A percentile compares a stretch with the other conserved stretches of the same genome.
Evolutionary conservation across 2,329 filamentous ascomycete species (phyloP).

Genomic region (Ophiostoma quercus): DNA sequence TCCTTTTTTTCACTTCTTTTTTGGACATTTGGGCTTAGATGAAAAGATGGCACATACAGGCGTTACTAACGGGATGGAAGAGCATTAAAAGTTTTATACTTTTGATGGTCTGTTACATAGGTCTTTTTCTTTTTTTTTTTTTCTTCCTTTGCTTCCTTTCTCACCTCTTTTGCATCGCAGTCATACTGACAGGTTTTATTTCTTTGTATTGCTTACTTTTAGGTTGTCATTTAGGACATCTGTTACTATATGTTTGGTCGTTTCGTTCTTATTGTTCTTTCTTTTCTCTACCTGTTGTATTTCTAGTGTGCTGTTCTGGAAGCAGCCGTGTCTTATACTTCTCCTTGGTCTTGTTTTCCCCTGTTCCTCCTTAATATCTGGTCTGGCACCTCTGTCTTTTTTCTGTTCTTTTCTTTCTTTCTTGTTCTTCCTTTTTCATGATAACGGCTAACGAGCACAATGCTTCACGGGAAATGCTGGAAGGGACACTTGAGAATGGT

Average conservation of each 20-base stretch:
- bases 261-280: background rate
- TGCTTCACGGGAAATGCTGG: slow-evolving; percentile 17
- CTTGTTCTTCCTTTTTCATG: slow-evolving; percentile 16
- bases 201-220: background rate
- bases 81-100: slow-evolving; percentile 18
- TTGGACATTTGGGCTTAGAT: background rate
- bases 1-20: slow-evolving; percentile 10
- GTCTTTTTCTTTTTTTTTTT: slow-evolving; percentile 7
- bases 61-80: slow-evolving; percentile 20
- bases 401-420: slow-evolving; percentile 21
- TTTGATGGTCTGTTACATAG: slow-evolving; percentile 14
- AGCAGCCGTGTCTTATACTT: slow-evolving; percentile 19
- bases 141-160: background rate
- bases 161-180: background rate
- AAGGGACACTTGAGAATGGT: slow-evolving; percentile 4
- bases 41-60: slow-evolving; percentile 18
- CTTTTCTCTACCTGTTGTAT: slow-evolving; percentile 17
- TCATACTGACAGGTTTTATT: background rate
- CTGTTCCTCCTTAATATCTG: slow-evolving; percentile 9
- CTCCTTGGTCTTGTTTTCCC: background rate
- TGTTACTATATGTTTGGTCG: background rate
- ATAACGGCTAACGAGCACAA: slow-evolving; percentile 9
- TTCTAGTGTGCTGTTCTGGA: slow-evolving; percentile 23
- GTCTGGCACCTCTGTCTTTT: slow-evolving; percentile 19
- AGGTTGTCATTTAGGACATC: background rate